Percentiles rank a stretch among this genome's conserved stretches.
phyloP scores from a whole-genome alignment of 164 flowering plant genomes.

The Taxillus chinensis region DNA sequence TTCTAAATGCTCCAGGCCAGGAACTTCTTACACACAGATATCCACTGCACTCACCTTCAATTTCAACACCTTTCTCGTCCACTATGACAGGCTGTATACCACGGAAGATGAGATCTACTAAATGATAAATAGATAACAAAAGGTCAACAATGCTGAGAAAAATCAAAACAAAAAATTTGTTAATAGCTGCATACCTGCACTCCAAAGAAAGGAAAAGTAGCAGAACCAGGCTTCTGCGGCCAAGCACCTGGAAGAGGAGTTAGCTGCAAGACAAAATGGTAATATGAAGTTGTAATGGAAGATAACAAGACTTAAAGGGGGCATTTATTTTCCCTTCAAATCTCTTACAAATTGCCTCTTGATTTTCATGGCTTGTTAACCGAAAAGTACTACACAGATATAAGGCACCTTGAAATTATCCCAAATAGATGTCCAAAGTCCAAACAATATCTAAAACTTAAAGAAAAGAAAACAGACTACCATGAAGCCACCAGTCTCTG shows the following conservation, averaged over 20 bases:
- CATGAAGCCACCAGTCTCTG: slow-evolving; percentile 98
- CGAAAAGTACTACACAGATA: no score
- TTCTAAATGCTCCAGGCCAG: slow-evolving; percentile 98
- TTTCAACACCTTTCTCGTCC: slow-evolving; percentile 90
- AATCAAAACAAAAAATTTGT: background rate
- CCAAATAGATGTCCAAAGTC: no score
- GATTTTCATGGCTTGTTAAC: no score
- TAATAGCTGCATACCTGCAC: slow-evolving; percentile 35
- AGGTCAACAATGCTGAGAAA: background rate
- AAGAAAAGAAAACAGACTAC: slow-evolving; percentile 17
- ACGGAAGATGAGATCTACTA: no score
- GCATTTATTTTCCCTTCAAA: no score
- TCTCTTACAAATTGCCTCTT: no score
- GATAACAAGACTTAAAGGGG: background rate
- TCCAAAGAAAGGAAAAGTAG: slow-evolving; percentile 97
- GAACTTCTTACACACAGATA: slow-evolving; percentile 80
- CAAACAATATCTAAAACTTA: no score
- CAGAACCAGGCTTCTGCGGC: slow-evolving; percentile 99
- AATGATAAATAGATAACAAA: background rate
- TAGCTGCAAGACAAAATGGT: slow-evolving; percentile 41
- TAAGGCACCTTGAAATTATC: no score
- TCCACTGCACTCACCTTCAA: slow-evolving; percentile 96
- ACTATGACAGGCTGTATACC: slow-evolving; percentile 77
- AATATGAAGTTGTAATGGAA: background rate
- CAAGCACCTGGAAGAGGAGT: slow-evolving; percentile 97